Percentiles rank a stretch among this genome's conserved stretches.
phyloP scores from a whole-genome alignment of 2,329 filamentous ascomycete species.

The Ascochyta fabae region DNA sequence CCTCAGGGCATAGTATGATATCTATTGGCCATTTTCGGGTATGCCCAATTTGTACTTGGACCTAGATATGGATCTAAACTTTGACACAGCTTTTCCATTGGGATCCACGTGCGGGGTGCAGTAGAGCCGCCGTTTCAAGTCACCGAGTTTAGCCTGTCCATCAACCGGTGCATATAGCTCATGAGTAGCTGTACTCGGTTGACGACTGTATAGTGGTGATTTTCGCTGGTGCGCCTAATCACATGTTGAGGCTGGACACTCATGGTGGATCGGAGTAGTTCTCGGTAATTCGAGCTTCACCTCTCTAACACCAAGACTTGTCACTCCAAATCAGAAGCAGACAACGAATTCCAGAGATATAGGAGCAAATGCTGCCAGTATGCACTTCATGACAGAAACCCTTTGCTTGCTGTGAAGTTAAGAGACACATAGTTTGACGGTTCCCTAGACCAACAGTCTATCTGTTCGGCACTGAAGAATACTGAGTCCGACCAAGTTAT shows the following conservation, averaged over 20 bases:
- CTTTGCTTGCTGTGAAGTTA: too few relatives aligned
- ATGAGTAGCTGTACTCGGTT: neutral
- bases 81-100: neutral
- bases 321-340: too few relatives aligned
- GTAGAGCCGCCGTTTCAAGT: constrained; percentile 25
- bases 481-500: too few relatives aligned
- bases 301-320: too few relatives aligned
- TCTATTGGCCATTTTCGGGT: neutral
- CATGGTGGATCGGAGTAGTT: too few relatives aligned
- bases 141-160: constrained; percentile 43
- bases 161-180: constrained; percentile 27
- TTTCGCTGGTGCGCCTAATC: neutral
- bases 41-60: neutral
- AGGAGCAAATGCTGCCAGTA: too few relatives aligned
- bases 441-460: too few relatives aligned
- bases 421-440: too few relatives aligned
- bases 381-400: too few relatives aligned
- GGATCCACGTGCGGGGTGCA: constrained; percentile 35
- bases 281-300: too few relatives aligned
- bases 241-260: neutral
- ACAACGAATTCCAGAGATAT: too few relatives aligned
- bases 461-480: too few relatives aligned
- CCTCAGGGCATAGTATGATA: neutral
- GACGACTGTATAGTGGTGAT: neutral
- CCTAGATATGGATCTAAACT: neutral